Percentiles rank a stretch among this genome's conserved stretches.
These are phyloP conservation scores for Aspergillus sp. DNA, from an alignment of 2,329 filamentous ascomycete genomes.

Conservation along the genomic window DNA sequence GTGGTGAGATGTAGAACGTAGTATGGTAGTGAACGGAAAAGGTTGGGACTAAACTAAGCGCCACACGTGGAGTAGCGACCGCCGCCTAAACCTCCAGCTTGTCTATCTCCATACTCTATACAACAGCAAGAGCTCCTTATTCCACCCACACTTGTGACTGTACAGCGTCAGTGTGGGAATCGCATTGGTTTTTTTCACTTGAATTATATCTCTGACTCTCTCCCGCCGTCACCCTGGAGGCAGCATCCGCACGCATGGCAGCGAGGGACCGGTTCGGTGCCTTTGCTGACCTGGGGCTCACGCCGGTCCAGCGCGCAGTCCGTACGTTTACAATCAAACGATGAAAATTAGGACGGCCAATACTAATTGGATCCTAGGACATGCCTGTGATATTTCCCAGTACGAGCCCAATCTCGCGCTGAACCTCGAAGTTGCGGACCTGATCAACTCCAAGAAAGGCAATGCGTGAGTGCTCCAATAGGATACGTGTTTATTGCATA, in stretches of 20 bases:
- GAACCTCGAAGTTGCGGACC: slow-evolving; percentile 90
- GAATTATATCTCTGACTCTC: slow-evolving; percentile 1
- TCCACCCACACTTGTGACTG: slow-evolving; percentile 10
- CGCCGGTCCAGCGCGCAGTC: slow-evolving; percentile 90
- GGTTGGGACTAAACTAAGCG: neutral
- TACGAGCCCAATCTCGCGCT: slow-evolving; percentile 96
- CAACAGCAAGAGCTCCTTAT: slow-evolving; percentile 14
- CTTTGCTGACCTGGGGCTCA: slow-evolving; percentile 68
- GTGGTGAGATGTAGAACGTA: neutral
- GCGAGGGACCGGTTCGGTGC: slow-evolving; percentile 88
- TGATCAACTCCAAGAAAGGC: slow-evolving; percentile 97
- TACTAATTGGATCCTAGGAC: slow-evolving; percentile 47
- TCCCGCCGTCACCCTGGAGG: slow-evolving; percentile 63
- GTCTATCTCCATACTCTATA: neutral
- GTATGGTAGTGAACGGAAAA: neutral
- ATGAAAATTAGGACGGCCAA: slow-evolving; percentile 6
- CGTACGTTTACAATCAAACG: slow-evolving; percentile 35
- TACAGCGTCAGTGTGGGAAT: slow-evolving; percentile 6
- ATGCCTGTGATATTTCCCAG: slow-evolving; percentile 93
- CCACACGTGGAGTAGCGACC: slow-evolving; percentile 8
- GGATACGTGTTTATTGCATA: slow-evolving; percentile 5
- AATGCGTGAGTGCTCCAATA: slow-evolving; percentile 53
- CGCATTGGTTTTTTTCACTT: slow-evolving; percentile 8
- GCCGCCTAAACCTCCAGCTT: slow-evolving; percentile 22
- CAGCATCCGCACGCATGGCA: slow-evolving; percentile 89